Conservation (phyloP, 345 rosid genomes). For the Sisymbrium irio region DNA sequence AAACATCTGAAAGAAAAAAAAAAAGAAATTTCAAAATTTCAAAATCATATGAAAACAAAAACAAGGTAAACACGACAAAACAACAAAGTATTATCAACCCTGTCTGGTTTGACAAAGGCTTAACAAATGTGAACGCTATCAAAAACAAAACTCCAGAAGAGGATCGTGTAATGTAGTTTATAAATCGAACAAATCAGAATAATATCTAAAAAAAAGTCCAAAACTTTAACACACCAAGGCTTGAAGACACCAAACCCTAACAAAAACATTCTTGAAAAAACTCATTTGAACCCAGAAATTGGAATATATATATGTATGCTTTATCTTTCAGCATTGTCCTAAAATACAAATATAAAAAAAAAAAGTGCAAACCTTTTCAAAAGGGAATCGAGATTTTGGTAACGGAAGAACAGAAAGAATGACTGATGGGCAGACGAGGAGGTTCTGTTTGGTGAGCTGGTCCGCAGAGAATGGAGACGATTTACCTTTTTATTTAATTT, state of each 20-base stretch:
- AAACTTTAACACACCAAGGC: background rate
- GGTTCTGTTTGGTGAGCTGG: constrained; percentile 93
- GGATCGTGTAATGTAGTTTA: background rate
- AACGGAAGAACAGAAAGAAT: background rate
- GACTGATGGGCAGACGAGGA: no score
- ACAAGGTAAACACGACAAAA: background rate
- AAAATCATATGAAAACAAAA: background rate
- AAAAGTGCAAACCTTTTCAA: background rate
- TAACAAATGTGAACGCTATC: background rate
- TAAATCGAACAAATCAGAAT: background rate
- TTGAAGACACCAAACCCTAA: constrained; percentile 12
- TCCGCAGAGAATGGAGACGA: constrained; percentile 79
- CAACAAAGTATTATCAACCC: background rate
- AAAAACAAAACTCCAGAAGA: background rate
- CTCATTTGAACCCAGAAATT: constrained; percentile 11
- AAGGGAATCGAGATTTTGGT: background rate
- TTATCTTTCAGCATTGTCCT: background rate
- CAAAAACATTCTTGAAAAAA: background rate
- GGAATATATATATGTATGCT: background rate
- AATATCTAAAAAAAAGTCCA: background rate
- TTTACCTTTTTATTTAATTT: background rate
- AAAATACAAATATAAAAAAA: constrained; percentile 1
- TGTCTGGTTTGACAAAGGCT: background rate
- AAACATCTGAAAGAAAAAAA: background rate
- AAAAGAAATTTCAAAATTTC: background rate